A percentile compares a stretch with the other conserved stretches of the same genome.
Evolutionary conservation across 495 filamentous ascomycete genomes (phyloP).

Genomic region (Penicillium parvum): DNA sequence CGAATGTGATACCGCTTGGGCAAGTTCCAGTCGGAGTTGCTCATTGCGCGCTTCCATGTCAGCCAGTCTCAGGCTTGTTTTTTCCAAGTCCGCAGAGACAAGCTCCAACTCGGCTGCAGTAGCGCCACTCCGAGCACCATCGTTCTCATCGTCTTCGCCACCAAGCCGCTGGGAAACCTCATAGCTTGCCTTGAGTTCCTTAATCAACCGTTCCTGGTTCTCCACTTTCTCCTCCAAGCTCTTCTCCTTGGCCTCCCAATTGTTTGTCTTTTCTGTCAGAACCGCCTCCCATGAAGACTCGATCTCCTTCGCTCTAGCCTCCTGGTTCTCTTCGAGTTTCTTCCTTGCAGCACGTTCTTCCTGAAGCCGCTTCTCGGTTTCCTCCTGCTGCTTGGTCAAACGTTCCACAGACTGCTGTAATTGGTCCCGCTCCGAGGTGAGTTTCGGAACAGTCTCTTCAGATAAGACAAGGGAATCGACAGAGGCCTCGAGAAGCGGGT

Average conservation of each 20-base stretch:
- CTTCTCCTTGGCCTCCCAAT: slow-evolving; percentile 94
- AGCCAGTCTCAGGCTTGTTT: slow-evolving; percentile 78
- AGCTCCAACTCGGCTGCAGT: slow-evolving; percentile 90
- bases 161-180: slow-evolving; percentile 91
- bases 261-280: slow-evolving; percentile 89
- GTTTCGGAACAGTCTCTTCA: slow-evolving; percentile 83
- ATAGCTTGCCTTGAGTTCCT: slow-evolving; percentile 93
- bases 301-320: slow-evolving; percentile 75
- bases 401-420: slow-evolving; percentile 72
- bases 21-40: slow-evolving; percentile 83
- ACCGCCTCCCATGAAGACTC: slow-evolving; percentile 89
- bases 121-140: slow-evolving; percentile 53
- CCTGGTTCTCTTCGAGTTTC: slow-evolving; percentile 69
- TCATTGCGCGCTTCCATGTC: slow-evolving; percentile 95
- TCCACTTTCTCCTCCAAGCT: slow-evolving; percentile 89
- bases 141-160: slow-evolving; percentile 60
- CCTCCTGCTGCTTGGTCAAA: slow-evolving; percentile 89
- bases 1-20: slow-evolving; percentile 75
- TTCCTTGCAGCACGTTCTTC: slow-evolving; percentile 67
- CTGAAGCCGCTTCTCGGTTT: slow-evolving; percentile 70
- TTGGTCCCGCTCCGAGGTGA: slow-evolving; percentile 81
- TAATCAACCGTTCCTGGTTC: slow-evolving; percentile 86
- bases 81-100: slow-evolving; percentile 83
- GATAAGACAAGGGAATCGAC: slow-evolving; percentile 87
- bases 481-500: slow-evolving; percentile 91